Conservation (phyloP, 306 rosid species). For the Malus fusca region DNA sequence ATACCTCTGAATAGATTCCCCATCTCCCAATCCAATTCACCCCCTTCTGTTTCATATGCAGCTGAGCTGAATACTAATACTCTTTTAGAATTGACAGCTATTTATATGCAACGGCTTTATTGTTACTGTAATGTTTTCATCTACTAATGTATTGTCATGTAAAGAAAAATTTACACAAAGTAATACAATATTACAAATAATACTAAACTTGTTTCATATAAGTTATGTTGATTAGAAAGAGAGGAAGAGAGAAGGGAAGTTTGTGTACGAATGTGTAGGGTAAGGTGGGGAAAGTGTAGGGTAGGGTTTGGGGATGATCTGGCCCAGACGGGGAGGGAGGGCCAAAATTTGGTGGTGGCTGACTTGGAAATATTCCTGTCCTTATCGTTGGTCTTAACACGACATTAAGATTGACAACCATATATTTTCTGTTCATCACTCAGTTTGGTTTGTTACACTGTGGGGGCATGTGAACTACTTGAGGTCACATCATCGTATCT, state of each 20-base stretch:
- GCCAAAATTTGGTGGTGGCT: background rate
- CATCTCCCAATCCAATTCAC: constrained; percentile 25
- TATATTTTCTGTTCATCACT: background rate
- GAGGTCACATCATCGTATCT: constrained; percentile 27
- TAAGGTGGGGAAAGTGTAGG: background rate
- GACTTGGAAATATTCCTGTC: constrained; percentile 9
- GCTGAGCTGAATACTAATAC: background rate
- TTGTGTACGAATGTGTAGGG: background rate
- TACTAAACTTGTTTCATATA: too few species aligned
- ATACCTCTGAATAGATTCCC: constrained; percentile 54
- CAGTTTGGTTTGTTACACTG: background rate
- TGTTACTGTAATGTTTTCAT: accelerated
- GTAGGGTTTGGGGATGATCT: background rate
- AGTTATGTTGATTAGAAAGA: background rate
- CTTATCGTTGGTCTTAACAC: background rate
- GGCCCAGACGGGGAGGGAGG: background rate
- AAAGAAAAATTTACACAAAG: background rate
- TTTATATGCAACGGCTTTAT: background rate
- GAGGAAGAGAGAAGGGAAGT: background rate
- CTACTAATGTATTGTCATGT: accelerated
- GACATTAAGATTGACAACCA: background rate
- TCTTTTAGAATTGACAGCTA: background rate
- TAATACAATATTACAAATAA: too few species aligned
- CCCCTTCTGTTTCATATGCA: constrained; percentile 31
- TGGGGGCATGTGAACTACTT: constrained; percentile 19